Conservation (phyloP, 768 basidiomycete species). For the Hydnum rufescens region DNA sequence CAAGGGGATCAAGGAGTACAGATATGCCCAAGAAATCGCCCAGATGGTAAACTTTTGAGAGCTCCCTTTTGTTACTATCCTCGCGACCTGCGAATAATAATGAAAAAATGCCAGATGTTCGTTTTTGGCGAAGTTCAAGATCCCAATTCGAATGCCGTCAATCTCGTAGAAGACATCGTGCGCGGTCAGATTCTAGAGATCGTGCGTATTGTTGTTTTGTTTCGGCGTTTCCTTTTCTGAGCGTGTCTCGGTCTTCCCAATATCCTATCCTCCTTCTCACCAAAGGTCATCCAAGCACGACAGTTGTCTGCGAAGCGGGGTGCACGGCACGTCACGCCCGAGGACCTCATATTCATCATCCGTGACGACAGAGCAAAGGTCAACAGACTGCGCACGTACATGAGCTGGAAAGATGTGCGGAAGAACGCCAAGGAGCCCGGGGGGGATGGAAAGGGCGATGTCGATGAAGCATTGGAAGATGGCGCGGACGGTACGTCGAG, state of each 20-base stretch:
- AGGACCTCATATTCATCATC: conserved; percentile 93
- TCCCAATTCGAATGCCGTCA: conserved; percentile 68
- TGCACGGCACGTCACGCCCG: conserved; percentile 70
- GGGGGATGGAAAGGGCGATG: conserved; percentile 58
- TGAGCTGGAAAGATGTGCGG: conserved; percentile 93
- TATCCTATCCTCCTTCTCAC: background rate
- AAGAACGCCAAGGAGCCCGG: conserved; percentile 86
- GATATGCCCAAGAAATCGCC: conserved; percentile 79
- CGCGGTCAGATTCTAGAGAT: conserved; percentile 80
- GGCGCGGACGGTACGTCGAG: conserved; percentile 44
- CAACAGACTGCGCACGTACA: conserved; percentile 76
- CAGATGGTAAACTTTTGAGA: conserved; percentile 70
- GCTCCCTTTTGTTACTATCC: too few species aligned
- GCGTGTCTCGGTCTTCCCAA: background rate
- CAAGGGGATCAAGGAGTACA: conserved; percentile 30
- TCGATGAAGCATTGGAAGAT: conserved; percentile 71
- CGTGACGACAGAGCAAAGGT: conserved; percentile 88
- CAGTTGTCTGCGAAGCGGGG: conserved; percentile 63
- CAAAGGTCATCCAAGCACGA: conserved; percentile 70
- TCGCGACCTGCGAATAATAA: background rate
- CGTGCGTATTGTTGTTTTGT: too few species aligned
- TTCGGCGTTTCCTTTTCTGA: background rate
- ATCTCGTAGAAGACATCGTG: conserved; percentile 90
- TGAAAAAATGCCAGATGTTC: conserved; percentile 49
- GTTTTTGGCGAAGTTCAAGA: conserved; percentile 93